These are phyloP conservation scores for Acer negundo DNA, from an alignment of 345 rosid genomes.

Conservation along the genomic window DNA sequence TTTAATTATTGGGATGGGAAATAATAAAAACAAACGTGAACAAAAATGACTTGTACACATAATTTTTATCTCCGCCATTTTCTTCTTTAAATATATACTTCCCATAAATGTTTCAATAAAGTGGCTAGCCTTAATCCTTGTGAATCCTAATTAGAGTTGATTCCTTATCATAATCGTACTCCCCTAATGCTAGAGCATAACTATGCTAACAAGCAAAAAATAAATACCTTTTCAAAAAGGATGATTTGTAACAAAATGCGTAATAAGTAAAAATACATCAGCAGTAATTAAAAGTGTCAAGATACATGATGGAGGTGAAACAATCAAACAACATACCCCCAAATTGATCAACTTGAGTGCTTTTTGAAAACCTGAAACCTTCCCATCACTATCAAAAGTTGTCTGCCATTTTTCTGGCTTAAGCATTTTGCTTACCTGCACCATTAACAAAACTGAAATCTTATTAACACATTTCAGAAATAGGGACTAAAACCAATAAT, in stretches of 20 bases:
- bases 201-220: neutral
- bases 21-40: neutral
- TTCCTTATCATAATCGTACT: slow-evolving; percentile 1
- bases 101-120: neutral
- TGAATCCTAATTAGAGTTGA: neutral
- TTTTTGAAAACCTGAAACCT: slow-evolving; percentile 74
- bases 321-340: slow-evolving; percentile 62
- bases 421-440: slow-evolving; percentile 78
- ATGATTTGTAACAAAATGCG: slow-evolving; percentile 2
- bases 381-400: slow-evolving; percentile 75
- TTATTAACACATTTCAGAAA: slow-evolving; percentile 9
- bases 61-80: neutral
- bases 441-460: slow-evolving; percentile 21
- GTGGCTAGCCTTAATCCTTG: neutral
- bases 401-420: slow-evolving; percentile 90
- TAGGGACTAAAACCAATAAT: neutral
- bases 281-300: neutral
- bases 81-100: neutral
- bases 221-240: neutral
- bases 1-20: neutral
- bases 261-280: neutral
- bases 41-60: neutral
- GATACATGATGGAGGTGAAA: neutral
- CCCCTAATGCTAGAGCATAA: slow-evolving; percentile 1
- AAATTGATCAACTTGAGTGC: slow-evolving; percentile 69